These are phyloP conservation scores for Trichoderma cornu-damae DNA, from an alignment of 2,329 filamentous ascomycete species.

Conservation along the genomic window DNA sequence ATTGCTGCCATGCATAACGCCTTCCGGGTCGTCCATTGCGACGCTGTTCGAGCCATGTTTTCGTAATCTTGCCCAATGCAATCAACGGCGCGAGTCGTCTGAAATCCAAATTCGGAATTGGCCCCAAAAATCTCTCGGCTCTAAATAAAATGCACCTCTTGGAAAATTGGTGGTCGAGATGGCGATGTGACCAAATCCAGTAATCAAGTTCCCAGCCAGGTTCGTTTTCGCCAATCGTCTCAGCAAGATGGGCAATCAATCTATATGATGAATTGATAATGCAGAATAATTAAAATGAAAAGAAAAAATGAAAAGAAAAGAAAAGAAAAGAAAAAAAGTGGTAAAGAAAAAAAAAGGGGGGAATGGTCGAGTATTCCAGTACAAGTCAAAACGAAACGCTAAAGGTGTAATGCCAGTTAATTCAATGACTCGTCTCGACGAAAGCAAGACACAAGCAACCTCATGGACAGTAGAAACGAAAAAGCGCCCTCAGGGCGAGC, in stretches of 20 bases:
- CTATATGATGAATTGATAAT: not conserved
- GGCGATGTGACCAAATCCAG: not conserved
- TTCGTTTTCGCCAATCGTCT: conserved; percentile 4
- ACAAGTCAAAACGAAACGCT: not conserved
- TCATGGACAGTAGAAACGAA: conserved; percentile 14
- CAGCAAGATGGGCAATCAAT: conserved; percentile 3
- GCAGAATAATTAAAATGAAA: conserved; percentile 2
- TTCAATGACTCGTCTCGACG: not conserved
- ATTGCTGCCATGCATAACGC: conserved; percentile 33
- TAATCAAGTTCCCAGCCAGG: conserved; percentile 8
- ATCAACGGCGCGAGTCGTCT: conserved; percentile 17
- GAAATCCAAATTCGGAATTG: conserved; percentile 21
- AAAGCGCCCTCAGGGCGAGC: conserved; percentile 25
- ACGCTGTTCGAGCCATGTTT: conserved; percentile 32
- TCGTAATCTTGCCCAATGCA: conserved; percentile 19
- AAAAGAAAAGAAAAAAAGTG: no score
- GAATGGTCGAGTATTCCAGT: conserved; percentile 14
- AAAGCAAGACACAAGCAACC: not conserved
- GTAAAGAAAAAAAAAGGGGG: conserved; percentile 16
- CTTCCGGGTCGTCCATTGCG: conserved; percentile 30
- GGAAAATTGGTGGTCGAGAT: not conserved
- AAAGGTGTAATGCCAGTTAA: not conserved
- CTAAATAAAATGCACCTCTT: conserved; percentile 1
- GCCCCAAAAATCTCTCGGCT: not conserved
- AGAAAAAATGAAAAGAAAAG: no score